Evolutionary conservation across 75 land plant species (phyloP).

Genomic region (Selaginella moellendorffii): DNA sequence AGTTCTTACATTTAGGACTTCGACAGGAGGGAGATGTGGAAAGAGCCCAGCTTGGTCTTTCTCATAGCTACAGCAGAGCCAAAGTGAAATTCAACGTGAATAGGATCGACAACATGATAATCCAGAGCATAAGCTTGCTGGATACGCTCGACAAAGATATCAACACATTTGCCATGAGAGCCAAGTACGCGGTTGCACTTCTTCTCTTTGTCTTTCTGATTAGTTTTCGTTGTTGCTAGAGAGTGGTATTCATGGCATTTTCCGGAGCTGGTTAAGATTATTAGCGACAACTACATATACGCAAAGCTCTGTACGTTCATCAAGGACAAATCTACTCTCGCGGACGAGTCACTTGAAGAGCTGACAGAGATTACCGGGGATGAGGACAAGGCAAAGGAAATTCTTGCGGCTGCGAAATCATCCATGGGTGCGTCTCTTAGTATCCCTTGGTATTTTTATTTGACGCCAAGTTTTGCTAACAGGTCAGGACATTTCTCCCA

Average conservation of each 20-base stretch:
- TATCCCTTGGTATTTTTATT: not conserved
- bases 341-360: conserved; percentile 45
- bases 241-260: conserved; percentile 99
- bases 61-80: conserved; percentile 92
- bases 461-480: conserved; percentile 10
- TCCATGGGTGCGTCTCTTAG: conserved; percentile 95
- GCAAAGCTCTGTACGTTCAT: conserved; percentile 64
- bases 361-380: conserved; percentile 76
- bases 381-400: conserved; percentile 86
- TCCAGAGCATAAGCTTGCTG: conserved; percentile 81
- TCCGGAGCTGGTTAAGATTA: conserved; percentile 87
- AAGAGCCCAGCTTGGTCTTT: conserved; percentile 90
- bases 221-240: conserved; percentile 25
- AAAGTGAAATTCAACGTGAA: conserved; percentile 98
- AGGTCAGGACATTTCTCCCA: conserved; percentile 83
- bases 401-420: conserved; percentile 84
- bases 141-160: conserved; percentile 94
- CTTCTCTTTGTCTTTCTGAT: too few relatives aligned
- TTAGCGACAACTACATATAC: conserved; percentile 85
- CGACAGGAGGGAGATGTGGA: conserved; percentile 75
- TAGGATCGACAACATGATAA: conserved; percentile 85
- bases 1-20: not conserved
- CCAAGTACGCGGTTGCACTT: conserved; percentile 35
- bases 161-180: conserved; percentile 89
- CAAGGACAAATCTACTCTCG: conserved; percentile 56